These are phyloP conservation scores for Neolecta irregularis DNA, from an alignment of 1,139 yeast species.

Conservation along the genomic window DNA sequence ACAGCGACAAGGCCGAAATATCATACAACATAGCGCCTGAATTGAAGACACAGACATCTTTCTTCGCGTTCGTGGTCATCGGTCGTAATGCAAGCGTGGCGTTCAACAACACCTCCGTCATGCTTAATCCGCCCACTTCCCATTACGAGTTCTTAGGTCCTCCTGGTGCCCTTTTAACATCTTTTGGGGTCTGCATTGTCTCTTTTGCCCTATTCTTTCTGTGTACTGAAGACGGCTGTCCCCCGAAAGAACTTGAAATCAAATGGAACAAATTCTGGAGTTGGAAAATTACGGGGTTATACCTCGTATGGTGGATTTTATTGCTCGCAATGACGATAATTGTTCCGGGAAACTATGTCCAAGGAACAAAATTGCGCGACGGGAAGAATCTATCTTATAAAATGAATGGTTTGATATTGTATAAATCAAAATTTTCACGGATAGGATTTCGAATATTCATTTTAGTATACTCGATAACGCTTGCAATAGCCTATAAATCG, in stretches of 20 bases:
- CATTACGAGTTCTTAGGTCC: slow-evolving; percentile 66
- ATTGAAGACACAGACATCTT: neutral
- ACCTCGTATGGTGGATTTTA: slow-evolving; percentile 57
- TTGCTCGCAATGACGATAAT: slow-evolving; percentile 48
- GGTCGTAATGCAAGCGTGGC: neutral
- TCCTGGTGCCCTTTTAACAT: slow-evolving; percentile 53
- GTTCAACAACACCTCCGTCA: neutral
- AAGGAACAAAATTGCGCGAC: slow-evolving; percentile 63
- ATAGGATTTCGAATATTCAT: slow-evolving; percentile 13
- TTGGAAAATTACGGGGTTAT: slow-evolving; percentile 26
- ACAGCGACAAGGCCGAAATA: neutral
- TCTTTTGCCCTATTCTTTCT: slow-evolving; percentile 41
- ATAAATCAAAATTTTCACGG: slow-evolving; percentile 27
- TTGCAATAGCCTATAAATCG: slow-evolving; percentile 26
- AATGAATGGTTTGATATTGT: slow-evolving; percentile 57
- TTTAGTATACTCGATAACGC: slow-evolving; percentile 13
- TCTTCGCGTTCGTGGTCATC: neutral
- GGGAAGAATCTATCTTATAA: slow-evolving; percentile 55
- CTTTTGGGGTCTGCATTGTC: slow-evolving; percentile 52
- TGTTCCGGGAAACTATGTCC: slow-evolving; percentile 54
- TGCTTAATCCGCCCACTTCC: slow-evolving; percentile 54
- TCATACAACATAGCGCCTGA: neutral
- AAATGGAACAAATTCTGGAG: slow-evolving; percentile 17
- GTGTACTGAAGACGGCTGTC: slow-evolving; percentile 26
- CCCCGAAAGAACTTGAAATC: too few species aligned